Evolutionary conservation across 2,329 filamentous ascomycete genomes (phyloP).

Genomic region (Aspergillus alliaceus): DNA sequence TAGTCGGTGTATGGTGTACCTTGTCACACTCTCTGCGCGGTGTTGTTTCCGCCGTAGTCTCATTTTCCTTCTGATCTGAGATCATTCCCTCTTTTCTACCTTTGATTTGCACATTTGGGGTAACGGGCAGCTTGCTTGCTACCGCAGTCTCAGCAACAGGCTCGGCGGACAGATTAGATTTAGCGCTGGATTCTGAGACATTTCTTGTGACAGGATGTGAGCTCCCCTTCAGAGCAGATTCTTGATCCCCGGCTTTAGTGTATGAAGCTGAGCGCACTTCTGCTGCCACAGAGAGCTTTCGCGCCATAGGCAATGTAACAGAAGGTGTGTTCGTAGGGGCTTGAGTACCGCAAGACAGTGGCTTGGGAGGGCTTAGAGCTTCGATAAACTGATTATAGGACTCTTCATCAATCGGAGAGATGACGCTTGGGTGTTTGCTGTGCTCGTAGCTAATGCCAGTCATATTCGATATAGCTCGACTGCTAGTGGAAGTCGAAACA

Average conservation of each 20-base stretch:
- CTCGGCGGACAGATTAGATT: slow-evolving; percentile 22
- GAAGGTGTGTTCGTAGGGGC: slow-evolving; percentile 33
- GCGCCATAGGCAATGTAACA: slow-evolving; percentile 17
- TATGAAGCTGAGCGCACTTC: slow-evolving; percentile 29
- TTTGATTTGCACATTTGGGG: slow-evolving; percentile 32
- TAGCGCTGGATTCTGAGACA: slow-evolving; percentile 32
- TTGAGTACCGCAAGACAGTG: slow-evolving; percentile 26
- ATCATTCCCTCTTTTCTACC: slow-evolving; percentile 33
- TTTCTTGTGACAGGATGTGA: slow-evolving; percentile 31
- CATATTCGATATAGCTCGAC: slow-evolving; percentile 42
- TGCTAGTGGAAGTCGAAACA: slow-evolving; percentile 41
- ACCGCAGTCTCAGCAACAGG: slow-evolving; percentile 18
- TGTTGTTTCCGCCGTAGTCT: slow-evolving; percentile 14
- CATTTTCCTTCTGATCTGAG: slow-evolving; percentile 23
- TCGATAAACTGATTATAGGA: slow-evolving; percentile 39
- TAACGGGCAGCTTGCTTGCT: slow-evolving; percentile 28
- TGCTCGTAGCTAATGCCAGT: slow-evolving; percentile 44
- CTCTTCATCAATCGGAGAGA: slow-evolving; percentile 36
- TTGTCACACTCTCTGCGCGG: slow-evolving; percentile 20
- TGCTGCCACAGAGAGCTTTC: slow-evolving; percentile 30
- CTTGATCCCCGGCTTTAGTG: slow-evolving; percentile 18
- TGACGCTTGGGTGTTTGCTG: slow-evolving; percentile 40
- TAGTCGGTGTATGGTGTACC: slow-evolving; percentile 17
- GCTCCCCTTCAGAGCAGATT: slow-evolving; percentile 28
- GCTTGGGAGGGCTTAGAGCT: slow-evolving; percentile 38